Base-by-base conservation (phyloP, 1,284 basidiomycete genomes). In the Heterobasidion parviporum region DNA sequence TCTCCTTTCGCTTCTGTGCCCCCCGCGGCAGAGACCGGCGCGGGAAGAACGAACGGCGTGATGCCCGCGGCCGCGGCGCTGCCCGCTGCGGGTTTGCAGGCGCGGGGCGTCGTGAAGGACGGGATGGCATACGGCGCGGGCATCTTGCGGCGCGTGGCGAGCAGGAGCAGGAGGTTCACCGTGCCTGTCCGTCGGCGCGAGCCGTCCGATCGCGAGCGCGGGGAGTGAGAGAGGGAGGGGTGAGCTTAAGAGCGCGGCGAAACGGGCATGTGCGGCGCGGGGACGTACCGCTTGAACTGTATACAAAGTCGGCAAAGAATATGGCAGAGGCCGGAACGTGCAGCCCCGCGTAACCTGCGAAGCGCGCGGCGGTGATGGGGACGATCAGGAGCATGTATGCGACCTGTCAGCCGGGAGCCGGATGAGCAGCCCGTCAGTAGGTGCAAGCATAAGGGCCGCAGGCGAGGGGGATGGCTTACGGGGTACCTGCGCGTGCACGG, bases 341-440 rank as follows among this genome's bases (percentile, higher is more conserved):
- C 34, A 57, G 56, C 4, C 68, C 69, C 46, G 68, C 62, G 58
- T 71, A 71, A 43, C 59, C 57, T 4, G 67, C 60, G 55, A 74
- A 68, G n/a, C 72, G 71, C 5, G 67, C 65, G 14, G 72, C 58
- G 8, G 72, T 67, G 15, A 74, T 68, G 2, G 74, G 74, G 6
- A 73, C 45, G 35, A 74, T 64, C 44, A 72, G 63, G 9, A 70
- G 54, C 7, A 66, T 67, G 61, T 73, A 75, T 8, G 67, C 67
- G 34, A 75, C 63, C 65, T 70, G 41, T 3, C 46, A 12, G 26
- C 16, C 20, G 55, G 10, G 34, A 12, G 32, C 26, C 32, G 38
- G 20, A 18, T 8, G 8, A 12, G 32, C 18, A 45, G 15, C 18
- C 36, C 16, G 33, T 8, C n/a, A n/a, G 10, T 4, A 6, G 26